phyloP scores from a whole-genome alignment of 257 asterid species.

The Pogostemon cablin region DNA sequence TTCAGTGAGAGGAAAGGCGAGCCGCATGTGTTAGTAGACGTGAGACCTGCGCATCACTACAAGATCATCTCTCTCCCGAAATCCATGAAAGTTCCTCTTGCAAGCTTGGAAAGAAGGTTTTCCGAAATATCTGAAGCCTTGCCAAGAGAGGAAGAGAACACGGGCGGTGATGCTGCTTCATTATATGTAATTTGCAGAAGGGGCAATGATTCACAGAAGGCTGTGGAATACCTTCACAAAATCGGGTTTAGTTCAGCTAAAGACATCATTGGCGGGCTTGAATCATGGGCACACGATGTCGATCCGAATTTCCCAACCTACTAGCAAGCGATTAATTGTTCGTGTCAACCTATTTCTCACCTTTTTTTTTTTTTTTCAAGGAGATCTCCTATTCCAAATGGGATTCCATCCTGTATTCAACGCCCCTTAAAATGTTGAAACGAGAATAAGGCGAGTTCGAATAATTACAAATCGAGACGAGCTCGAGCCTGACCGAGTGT shows the following conservation, averaged over 20 bases:
- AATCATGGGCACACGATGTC: constrained; percentile 68
- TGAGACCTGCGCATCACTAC: constrained; percentile 91
- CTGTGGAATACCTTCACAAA: constrained; percentile 66
- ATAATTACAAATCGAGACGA: too few relatives aligned
- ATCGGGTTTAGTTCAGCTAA: constrained; percentile 47
- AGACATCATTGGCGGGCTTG: constrained; percentile 78
- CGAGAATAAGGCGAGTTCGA: too few relatives aligned
- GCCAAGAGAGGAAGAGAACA: constrained; percentile 37
- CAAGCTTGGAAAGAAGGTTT: constrained; percentile 56
- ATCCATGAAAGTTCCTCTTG: constrained; percentile 75
- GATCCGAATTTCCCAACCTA: constrained; percentile 70
- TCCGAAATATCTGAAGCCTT: constrained; percentile 64
- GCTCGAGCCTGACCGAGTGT: too few relatives aligned
- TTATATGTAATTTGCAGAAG: constrained; percentile 81
- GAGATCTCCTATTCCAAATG: too few relatives aligned
- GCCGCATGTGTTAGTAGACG: constrained; percentile 73
- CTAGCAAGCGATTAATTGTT: too few relatives aligned
- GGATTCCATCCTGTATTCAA: too few relatives aligned
- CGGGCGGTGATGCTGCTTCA: constrained; percentile 37
- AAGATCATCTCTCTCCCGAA: constrained; percentile 74
- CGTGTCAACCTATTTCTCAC: too few relatives aligned
- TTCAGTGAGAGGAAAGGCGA: constrained; percentile 64
- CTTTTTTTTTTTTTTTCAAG: too few relatives aligned
- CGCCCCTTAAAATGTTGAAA: too few relatives aligned
- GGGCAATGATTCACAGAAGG: constrained; percentile 96